These are phyloP conservation scores for Coemansia sp. DNA, from an alignment of 192 early-diverging fungal genomes.

Conservation along the genomic window DNA sequence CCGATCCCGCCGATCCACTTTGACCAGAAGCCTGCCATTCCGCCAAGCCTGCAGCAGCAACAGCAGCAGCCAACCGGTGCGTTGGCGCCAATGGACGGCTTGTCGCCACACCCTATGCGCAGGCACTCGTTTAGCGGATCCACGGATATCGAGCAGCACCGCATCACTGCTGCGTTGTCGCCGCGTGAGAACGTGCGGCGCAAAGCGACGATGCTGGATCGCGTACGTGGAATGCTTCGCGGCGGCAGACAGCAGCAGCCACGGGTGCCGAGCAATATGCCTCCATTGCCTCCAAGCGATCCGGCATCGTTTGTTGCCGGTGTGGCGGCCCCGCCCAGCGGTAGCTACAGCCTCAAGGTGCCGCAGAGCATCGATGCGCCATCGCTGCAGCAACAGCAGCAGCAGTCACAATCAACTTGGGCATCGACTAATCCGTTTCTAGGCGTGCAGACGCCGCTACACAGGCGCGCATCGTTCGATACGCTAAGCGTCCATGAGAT, in stretches of 20 bases:
- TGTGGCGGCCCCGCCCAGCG: background rate
- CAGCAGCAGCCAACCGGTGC: background rate
- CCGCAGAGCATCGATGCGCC: background rate
- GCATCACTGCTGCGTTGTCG: conserved; percentile 37
- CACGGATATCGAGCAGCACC: conserved; percentile 45
- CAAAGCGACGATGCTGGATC: conserved; percentile 38
- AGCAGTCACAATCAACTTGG: background rate
- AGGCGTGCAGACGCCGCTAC: background rate
- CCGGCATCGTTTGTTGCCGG: background rate
- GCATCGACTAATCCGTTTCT: conserved; percentile 20
- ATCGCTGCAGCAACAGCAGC: background rate
- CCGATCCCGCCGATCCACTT: conserved; percentile 52
- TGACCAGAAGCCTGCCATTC: background rate
- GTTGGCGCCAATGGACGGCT: background rate
- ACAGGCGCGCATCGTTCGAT: conserved; percentile 49
- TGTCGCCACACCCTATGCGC: conserved; percentile 29
- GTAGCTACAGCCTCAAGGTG: conserved; percentile 4
- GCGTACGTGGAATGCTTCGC: conserved; percentile 39
- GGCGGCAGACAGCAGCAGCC: conserved; percentile 12
- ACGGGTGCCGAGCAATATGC: background rate
- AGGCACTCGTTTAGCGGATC: conserved; percentile 55
- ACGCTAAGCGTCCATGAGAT: conserved; percentile 52
- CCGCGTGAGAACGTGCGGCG: conserved; percentile 44
- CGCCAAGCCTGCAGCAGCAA: background rate
- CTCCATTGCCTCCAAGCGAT: background rate